Percentiles rank a stretch among this genome's conserved stretches.
Conservation (phyloP, 2,329 filamentous ascomycete species). For the Aspergillus tanneri region DNA sequence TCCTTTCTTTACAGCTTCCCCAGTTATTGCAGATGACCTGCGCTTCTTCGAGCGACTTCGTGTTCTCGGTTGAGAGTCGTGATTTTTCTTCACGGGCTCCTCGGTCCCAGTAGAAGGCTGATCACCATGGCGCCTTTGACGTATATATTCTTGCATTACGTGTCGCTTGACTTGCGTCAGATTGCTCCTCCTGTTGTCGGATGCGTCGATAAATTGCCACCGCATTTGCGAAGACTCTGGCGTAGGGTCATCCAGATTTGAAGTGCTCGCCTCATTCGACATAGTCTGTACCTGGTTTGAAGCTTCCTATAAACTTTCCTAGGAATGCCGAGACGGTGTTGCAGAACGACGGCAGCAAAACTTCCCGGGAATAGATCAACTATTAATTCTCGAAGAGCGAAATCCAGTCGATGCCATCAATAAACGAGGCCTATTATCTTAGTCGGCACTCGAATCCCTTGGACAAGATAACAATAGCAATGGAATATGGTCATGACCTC, state of each 20-base stretch:
- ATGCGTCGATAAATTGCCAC: conserved; percentile 45
- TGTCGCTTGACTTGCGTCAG: conserved; percentile 44
- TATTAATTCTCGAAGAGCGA: too few relatives aligned
- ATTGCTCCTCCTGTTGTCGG: conserved; percentile 36
- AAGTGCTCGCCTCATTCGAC: conserved; percentile 11
- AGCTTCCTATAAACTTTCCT: too few relatives aligned
- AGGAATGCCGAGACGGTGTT: too few relatives aligned
- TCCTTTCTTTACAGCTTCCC: background rate
- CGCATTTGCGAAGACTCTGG: conserved; percentile 20
- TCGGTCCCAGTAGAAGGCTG: conserved; percentile 11
- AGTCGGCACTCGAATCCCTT: too few relatives aligned
- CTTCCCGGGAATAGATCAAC: too few relatives aligned
- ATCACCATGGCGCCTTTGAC: conserved; percentile 32
- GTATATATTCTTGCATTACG: conserved; percentile 47
- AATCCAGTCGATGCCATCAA: too few relatives aligned
- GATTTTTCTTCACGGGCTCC: conserved; percentile 9
- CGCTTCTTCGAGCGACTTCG: conserved; percentile 11
- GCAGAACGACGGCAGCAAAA: too few relatives aligned
- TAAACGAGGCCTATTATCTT: too few relatives aligned
- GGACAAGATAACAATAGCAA: too few relatives aligned
- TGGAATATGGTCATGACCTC: too few relatives aligned
- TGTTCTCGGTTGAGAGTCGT: conserved; percentile 9
- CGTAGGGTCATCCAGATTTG: conserved; percentile 4
- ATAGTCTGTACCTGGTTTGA: background rate
- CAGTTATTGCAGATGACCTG: background rate